Evolutionary conservation across 1,139 yeast genomes (phyloP).

Genomic region (Blastobotrys persicus): DNA sequence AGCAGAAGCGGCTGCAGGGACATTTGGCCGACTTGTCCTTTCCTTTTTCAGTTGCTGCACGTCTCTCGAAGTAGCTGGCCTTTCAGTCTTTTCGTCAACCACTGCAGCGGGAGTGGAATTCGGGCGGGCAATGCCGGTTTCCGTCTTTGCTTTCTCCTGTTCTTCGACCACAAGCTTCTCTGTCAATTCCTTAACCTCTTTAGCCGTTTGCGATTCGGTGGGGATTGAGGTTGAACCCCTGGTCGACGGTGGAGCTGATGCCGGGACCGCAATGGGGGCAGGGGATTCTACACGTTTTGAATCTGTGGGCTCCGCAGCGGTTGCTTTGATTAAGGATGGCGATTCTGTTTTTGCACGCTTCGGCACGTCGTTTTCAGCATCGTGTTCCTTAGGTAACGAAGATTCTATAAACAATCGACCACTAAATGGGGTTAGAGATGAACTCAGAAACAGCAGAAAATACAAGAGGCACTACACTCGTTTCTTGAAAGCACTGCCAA

Average conservation of each 20-base stretch:
- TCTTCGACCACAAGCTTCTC: conserved; percentile 3
- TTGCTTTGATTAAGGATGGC: conserved; percentile 14
- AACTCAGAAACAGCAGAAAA: no score
- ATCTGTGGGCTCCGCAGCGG: conserved; percentile 10
- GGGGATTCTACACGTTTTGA: background rate
- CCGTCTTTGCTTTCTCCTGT: background rate
- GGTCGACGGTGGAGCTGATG: conserved; percentile 4
- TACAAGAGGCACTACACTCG: no score
- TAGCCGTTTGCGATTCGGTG: conserved; percentile 4
- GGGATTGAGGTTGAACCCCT: conserved; percentile 6
- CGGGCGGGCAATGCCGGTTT: background rate
- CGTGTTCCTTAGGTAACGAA: conserved; percentile 25
- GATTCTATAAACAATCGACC: conserved; percentile 36
- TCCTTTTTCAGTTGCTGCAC: background rate
- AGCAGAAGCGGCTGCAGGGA: background rate
- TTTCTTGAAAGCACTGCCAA: no score
- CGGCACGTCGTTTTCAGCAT: conserved; percentile 10
- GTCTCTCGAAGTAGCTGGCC: background rate
- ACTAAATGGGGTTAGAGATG: conserved; percentile 13
- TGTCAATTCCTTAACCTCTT: conserved; percentile 1
- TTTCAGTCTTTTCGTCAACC: background rate
- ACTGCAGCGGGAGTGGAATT: background rate
- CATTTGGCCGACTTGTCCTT: background rate
- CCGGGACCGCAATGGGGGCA: conserved; percentile 3
- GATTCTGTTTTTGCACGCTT: conserved; percentile 20